Base-by-base conservation (phyloP, 75 land plant genomes). In the Pseudotsuga menziesii region DNA sequence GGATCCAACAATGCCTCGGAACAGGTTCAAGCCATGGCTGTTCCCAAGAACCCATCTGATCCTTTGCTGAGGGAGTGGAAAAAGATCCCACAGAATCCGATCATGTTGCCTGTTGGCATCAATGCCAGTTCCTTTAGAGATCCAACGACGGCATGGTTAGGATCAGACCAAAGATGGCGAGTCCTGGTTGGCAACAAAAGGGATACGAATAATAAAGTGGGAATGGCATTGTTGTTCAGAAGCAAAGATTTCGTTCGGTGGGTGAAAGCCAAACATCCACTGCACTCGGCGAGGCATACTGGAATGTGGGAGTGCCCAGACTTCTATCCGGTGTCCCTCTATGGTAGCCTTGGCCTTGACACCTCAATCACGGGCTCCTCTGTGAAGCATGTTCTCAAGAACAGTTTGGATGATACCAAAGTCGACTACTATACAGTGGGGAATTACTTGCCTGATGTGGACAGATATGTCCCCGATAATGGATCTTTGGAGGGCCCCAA, bases 301-400 rank as follows among this genome's bases (percentile, higher is more conserved):
- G 96, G 96, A 0, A 91, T 87, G 89, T 93, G 92, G 94, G 96
- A 93, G 64, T 89, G 94, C 83, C 92, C 87, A 0, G 94, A 93
- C 72, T 93, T 93, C 74, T 93, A 69, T 61, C 94, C 94, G 0
- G 96, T 91, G 25, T 32, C 76, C 16, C 4, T 76, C 27, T 2
- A 55, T 13, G 74, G 78, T 8, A 48, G 2, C 14, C 35, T 23
- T 20, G 92, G 89, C 7, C 56, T 86, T 60, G 89, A 86, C 22
- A 75, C 88, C 4, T 86, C 90, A 1, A 61, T 58, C 19, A 36
- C 48, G 23, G 89, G 87, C 1, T 64, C 61, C 23, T 27, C 41
- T 39, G 82, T 91, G 27, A 92, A 86, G 74, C 91, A 92, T 64
- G 95, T 94, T 0, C 61, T 89, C 48, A 91, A 93, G 78, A 87